phyloP scores from a whole-genome alignment of 176 grass and related monocot species.

The Calamus simplicifolius region DNA sequence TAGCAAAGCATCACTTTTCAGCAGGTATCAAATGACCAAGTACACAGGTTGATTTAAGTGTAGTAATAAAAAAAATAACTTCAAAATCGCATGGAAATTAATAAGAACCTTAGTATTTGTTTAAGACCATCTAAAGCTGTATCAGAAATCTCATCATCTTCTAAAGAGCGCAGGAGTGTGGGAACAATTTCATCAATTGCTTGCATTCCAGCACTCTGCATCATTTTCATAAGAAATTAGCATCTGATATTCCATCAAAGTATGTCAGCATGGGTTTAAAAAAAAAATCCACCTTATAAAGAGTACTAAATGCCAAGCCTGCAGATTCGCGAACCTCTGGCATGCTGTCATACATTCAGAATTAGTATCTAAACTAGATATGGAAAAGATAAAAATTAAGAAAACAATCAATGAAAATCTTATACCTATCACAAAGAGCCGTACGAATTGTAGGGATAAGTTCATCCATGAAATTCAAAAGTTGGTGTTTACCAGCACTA shows the following conservation, averaged over 20 bases:
- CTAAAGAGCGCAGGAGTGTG: slow-evolving; percentile 74
- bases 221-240: slow-evolving; percentile 1
- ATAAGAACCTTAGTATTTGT: slow-evolving; percentile 82
- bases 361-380: background rate
- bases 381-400: slow-evolving; percentile 11
- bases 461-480: slow-evolving; percentile 85
- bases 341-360: slow-evolving; percentile 37
- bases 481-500: slow-evolving; percentile 85
- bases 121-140: slow-evolving; percentile 98
- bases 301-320: slow-evolving; percentile 95
- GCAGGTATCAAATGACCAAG: background rate
- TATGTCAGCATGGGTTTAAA: background rate
- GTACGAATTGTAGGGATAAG: slow-evolving; percentile 97
- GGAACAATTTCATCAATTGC: slow-evolving; percentile 99
- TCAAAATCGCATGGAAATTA: background rate
- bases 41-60: too few relatives aligned
- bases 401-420: slow-evolving; percentile 24
- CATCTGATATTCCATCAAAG: background rate
- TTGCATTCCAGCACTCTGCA: slow-evolving; percentile 95
- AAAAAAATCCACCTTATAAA: slow-evolving; percentile 71
- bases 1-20: slow-evolving; percentile 18
- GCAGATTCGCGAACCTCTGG: slow-evolving; percentile 98
- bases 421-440: slow-evolving; percentile 96
- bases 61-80: background rate
- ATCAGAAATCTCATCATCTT: slow-evolving; percentile 83